Conservation (phyloP, 2,329 filamentous ascomycete species). For the Aspergillus aculeatinus region DNA sequence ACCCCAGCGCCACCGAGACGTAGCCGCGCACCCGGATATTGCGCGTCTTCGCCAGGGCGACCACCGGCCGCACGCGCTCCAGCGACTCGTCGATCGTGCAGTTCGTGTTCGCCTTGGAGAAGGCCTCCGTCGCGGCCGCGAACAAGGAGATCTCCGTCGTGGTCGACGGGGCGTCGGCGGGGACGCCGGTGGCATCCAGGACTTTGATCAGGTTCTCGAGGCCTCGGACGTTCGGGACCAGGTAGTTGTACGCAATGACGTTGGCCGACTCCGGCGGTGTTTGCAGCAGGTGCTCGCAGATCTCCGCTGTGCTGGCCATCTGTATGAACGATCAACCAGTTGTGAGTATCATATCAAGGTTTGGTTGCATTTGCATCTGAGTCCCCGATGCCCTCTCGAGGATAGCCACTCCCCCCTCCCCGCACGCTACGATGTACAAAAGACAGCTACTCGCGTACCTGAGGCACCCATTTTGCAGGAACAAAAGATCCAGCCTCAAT, state of each 20-base stretch:
- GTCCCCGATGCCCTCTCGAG: too few species aligned
- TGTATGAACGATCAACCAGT: slow-evolving; percentile 26
- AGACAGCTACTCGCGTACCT: slow-evolving; percentile 37
- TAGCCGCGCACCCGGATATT: slow-evolving; percentile 62
- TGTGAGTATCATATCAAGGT: not conserved
- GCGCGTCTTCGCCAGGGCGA: slow-evolving; percentile 55
- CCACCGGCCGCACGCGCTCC: slow-evolving; percentile 58
- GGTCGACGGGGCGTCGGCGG: slow-evolving; percentile 34
- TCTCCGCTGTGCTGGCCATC: slow-evolving; percentile 66
- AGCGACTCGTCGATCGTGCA: slow-evolving; percentile 64
- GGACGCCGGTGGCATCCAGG: slow-evolving; percentile 45
- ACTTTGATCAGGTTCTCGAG: slow-evolving; percentile 59
- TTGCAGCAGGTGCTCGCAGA: slow-evolving; percentile 55
- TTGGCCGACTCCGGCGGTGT: slow-evolving; percentile 51
- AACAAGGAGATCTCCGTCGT: slow-evolving; percentile 62
- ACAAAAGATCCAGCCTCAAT: slow-evolving; percentile 57
- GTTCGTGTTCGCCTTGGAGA: slow-evolving; percentile 66
- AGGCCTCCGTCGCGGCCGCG: slow-evolving; percentile 63
- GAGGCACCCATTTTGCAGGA: slow-evolving; percentile 55
- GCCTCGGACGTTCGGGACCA: slow-evolving; percentile 63
- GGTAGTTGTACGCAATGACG: slow-evolving; percentile 64
- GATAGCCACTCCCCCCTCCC: too few species aligned
- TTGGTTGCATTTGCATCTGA: too few species aligned
- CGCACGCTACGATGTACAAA: not conserved
- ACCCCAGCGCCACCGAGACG: slow-evolving; percentile 64